Evolutionary conservation across 345 rosid genomes (phyloP), one percentile per base, ranked within the genome.

Genomic region (Pelargonium nanum): DNA sequence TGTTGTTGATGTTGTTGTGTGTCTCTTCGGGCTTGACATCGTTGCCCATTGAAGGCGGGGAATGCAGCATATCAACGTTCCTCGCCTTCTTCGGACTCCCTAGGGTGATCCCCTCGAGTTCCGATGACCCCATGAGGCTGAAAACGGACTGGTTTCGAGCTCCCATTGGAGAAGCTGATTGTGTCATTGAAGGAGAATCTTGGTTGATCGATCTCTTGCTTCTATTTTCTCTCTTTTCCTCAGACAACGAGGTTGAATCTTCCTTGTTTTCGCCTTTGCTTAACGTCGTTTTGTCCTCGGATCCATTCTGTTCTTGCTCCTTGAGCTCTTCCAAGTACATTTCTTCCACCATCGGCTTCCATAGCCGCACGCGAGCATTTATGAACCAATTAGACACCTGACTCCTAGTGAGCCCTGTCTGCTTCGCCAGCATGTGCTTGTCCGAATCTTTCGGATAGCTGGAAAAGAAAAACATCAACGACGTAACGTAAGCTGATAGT

Each of bases 301-400:
- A 74, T 52, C 85, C 84, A 44, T 72, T 82, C 73, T 76, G 80
- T 62, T 84, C 94, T 15, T 89, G 89, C 48, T 84, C 97, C 75
- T 85, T 87, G 61, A 77, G 65, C 72, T 93, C 99, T 77, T 93
- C 96, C 75, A 58, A 0, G 78, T 93, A 93, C 99, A 93, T 93
- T 61, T 93, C 97, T 69, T 93, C 99, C 57, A 93, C 99, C 99
- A 93, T 93, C 0, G 99, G 99, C 78, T 93, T 93, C 99, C 99
- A 93, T 4, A 93, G 85, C 70, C 99, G 83, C 65, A 93, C 99
- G 68, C 99, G 88, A 45, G 99, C 99, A 70, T 93, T 93, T 32
- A 93, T 93, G 72, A 93, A 93, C 99, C 99, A 93, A 60, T 93
- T 93, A 40, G 99, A 93, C 58, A 92, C 98, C 88, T 92, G 97